phyloP scores from a whole-genome alignment of 139 green algal species.

The Ulvella scutata region DNA sequence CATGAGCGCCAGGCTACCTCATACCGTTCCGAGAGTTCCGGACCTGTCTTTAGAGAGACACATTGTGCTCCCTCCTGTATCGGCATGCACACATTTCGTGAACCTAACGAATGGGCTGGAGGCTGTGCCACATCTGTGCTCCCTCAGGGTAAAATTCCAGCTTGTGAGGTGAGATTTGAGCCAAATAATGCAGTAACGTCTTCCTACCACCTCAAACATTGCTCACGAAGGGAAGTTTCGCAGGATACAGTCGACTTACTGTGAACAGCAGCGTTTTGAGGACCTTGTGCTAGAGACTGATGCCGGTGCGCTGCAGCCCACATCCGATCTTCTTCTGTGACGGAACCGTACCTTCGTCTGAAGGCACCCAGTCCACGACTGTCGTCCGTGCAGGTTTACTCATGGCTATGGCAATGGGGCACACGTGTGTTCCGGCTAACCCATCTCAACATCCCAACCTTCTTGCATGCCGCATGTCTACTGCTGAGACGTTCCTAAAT shows the following conservation, averaged over 20 bases:
- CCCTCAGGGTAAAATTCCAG: conserved; percentile 25
- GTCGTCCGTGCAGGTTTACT: conserved; percentile 30
- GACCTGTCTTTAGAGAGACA: background rate
- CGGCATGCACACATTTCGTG: conserved; percentile 27
- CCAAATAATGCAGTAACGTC: background rate
- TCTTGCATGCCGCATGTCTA: no score
- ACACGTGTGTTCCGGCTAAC: conserved; percentile 18
- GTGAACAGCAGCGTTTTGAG: conserved; percentile 52
- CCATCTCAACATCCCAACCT: no score
- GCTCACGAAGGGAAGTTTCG: conserved; percentile 2
- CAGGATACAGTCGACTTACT: conserved; percentile 38
- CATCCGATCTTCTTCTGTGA: background rate
- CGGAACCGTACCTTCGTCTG: background rate
- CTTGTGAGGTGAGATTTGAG: conserved; percentile 10
- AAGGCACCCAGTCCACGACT: background rate
- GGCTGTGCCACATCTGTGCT: conserved; percentile 27
- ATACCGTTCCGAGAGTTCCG: background rate
- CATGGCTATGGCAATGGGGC: conserved; percentile 35
- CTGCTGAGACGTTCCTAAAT: no score
- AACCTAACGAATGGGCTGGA: conserved; percentile 59
- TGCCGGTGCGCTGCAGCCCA: conserved; percentile 12
- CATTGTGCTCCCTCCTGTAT: conserved; percentile 6
- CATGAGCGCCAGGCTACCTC: no score
- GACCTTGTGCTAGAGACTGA: conserved; percentile 4
- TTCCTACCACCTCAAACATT: background rate